Conservation (phyloP, 306 rosid species). For the Inga oerstediana region DNA sequence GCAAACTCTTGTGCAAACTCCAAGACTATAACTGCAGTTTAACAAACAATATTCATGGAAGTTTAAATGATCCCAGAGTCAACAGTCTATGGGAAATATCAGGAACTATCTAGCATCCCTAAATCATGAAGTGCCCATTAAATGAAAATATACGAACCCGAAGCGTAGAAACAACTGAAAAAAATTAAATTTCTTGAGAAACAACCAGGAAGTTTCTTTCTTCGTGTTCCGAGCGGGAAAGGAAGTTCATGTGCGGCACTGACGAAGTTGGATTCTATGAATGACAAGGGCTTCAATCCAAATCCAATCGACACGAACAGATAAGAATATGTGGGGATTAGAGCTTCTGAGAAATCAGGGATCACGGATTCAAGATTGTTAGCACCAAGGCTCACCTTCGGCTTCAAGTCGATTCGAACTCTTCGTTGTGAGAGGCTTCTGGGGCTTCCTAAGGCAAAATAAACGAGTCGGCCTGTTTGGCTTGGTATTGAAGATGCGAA, state of each 20-base stretch:
- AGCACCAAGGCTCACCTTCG: slow-evolving; percentile 44
- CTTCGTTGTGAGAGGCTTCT: slow-evolving; percentile 28
- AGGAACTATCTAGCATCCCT: slow-evolving; percentile 31
- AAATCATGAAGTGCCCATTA: slow-evolving; percentile 23
- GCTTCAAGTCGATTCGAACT: slow-evolving; percentile 42
- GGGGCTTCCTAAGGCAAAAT: slow-evolving; percentile 20
- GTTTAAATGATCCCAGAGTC: slow-evolving; percentile 28
- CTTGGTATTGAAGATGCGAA: neutral
- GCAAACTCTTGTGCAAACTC: slow-evolving; percentile 18
- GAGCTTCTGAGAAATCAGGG: slow-evolving; percentile 18
- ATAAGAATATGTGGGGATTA: neutral
- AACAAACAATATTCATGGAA: slow-evolving; percentile 33
- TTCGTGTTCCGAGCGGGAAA: slow-evolving; percentile 14
- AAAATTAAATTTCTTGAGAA: slow-evolving; percentile 16
- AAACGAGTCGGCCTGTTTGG: neutral
- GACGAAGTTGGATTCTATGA: slow-evolving; percentile 26
- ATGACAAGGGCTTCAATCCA: slow-evolving; percentile 8
- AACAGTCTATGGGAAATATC: slow-evolving; percentile 31
- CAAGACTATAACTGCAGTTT: slow-evolving; percentile 27
- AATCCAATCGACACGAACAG: slow-evolving; percentile 12
- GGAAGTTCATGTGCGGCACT: slow-evolving; percentile 24
- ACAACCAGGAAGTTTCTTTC: slow-evolving; percentile 26
- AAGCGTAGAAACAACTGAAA: slow-evolving; percentile 6
- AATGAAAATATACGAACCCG: slow-evolving; percentile 14
- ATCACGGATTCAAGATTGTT: slow-evolving; percentile 2